Base-by-base conservation (phyloP, 768 basidiomycete species). In the Podaxis mareebaensis region DNA sequence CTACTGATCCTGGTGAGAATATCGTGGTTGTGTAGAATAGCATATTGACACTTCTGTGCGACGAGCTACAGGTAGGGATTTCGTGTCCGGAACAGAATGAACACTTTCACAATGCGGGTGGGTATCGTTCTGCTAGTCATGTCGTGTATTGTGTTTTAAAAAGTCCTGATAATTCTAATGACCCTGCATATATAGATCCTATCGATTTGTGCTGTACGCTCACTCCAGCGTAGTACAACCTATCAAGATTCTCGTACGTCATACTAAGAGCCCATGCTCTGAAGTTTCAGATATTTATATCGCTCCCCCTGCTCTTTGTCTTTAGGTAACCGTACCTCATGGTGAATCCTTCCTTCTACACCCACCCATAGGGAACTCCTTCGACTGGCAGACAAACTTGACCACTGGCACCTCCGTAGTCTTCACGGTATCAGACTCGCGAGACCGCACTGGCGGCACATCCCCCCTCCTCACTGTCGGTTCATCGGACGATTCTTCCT, bases 31-130 rank as follows among this genome's bases (percentile, higher is more conserved):
- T n/a, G 15, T 59, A 3, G 24, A 22, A 51, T 46, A n/a, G 44
- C 5, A 46, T 17, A 4, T 17, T 46, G 8, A 20, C 20, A 5
- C 7, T 13, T 4, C 44, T 46, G 44, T 20, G 44, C n/a, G 12
- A 38, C 20, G 26, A 24, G 15, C 36, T 20, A 8, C 46, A 75
- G 74, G 63, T 11, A 54, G 67, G 7, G 69, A 71, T 57, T 75
- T 75, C 61, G 69, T 71, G 49, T 74, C 68, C 54, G 68, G 69
- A 6, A 56, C 70, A 22, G 67, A 74, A 33, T 38, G 57, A 6
- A 58, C 68, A 38, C 58, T 75, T n/a, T 28, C 55, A 24, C 70
- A 73, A 55, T 75, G 74, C 71, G 63, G 66, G 73, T 73, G 57
- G 67, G 68, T 69, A 15, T 7, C 11, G 5, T 3, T 40, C 15